Evolutionary conservation across 331 rosid species (phyloP).

Genomic region (Cydonia oblonga): DNA sequence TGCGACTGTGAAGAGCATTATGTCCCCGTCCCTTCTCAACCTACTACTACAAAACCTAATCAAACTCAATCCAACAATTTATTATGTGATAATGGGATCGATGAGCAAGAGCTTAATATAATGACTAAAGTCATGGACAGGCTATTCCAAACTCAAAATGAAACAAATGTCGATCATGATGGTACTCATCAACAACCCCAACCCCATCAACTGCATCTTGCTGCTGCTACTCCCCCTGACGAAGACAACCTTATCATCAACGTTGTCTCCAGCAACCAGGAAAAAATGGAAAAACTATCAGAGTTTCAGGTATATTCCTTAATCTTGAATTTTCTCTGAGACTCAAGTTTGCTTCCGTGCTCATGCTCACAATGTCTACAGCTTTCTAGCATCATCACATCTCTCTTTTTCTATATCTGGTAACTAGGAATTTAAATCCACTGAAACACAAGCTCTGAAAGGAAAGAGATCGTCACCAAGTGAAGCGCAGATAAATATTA

Average conservation of each 20-base stretch:
- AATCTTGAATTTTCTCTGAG: neutral
- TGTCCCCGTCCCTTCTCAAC: constrained; percentile 5
- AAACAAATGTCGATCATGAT: neutral
- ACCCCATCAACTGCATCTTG: constrained; percentile 13
- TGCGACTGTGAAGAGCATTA: constrained; percentile 94
- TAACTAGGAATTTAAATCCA: constrained; percentile 35
- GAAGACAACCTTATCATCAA: constrained; percentile 65
- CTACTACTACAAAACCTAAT: constrained; percentile 10
- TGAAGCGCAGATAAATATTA: constrained; percentile 18
- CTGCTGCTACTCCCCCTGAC: constrained; percentile 29
- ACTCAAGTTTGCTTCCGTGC: neutral
- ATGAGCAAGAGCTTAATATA: constrained; percentile 49
- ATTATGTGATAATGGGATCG: constrained; percentile 27
- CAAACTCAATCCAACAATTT: neutral
- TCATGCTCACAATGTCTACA: neutral
- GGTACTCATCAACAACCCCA: neutral
- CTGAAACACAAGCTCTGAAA: neutral
- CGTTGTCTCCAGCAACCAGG: constrained; percentile 21
- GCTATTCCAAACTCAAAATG: constrained; percentile 43
- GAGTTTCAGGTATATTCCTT: constrained; percentile 18
- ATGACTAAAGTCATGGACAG: constrained; percentile 76
- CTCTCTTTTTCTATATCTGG: constrained; percentile 6
- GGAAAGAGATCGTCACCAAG: constrained; percentile 20
- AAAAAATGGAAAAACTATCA: constrained; percentile 31
- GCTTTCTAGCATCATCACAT: neutral